Evolutionary conservation across 306 rosid genomes (phyloP).

Genomic region (Herpetospermum pedunculosum): DNA sequence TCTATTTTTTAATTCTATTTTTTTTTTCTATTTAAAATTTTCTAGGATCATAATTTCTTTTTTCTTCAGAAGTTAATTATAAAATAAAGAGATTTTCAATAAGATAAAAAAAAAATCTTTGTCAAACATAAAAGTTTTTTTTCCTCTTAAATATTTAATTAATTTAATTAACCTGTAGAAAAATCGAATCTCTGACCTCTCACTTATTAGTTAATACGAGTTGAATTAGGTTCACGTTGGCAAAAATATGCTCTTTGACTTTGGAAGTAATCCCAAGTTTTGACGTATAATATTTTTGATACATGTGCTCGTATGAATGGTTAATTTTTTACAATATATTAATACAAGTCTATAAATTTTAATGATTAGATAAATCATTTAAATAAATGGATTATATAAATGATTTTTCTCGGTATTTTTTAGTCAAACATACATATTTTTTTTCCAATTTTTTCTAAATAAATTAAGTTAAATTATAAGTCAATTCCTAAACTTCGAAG

Average conservation of each 20-base stretch:
- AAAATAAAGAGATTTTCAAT: neutral
- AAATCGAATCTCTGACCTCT: too few species aligned
- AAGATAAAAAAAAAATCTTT: neutral
- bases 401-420: neutral
- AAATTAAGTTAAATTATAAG: too few species aligned
- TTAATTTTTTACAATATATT: neutral
- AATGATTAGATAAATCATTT: neutral
- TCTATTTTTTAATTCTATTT: too few species aligned
- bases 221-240: too few species aligned
- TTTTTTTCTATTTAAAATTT: neutral
- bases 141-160: too few species aligned
- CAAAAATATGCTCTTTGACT: neutral
- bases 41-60: neutral
- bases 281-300: neutral
- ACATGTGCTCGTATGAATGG: neutral
- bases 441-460: too few species aligned
- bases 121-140: neutral
- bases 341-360: neutral
- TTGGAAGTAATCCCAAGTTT: neutral
- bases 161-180: too few species aligned
- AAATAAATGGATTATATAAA: neutral
- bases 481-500: accelerated
- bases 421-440: neutral
- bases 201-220: too few species aligned
- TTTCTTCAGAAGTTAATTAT: neutral